Percentiles rank a stretch among this genome's conserved stretches.
These are phyloP conservation scores for Pochonia chlamydosporia DNA, from an alignment of 2,329 filamentous ascomycete species.

Conservation along the genomic window DNA sequence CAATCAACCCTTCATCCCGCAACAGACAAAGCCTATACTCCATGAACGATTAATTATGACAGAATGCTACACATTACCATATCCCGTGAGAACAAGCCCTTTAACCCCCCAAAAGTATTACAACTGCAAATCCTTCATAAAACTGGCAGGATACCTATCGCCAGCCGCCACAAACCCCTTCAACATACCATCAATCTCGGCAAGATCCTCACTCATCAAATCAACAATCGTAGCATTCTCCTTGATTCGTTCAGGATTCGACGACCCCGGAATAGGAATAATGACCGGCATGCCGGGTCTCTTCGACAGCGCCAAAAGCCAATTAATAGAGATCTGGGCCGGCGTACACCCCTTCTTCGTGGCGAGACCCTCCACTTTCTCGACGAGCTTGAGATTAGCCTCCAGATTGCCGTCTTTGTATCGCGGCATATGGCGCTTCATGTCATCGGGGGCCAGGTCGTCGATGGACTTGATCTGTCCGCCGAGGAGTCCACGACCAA, in stretches of 20 bases:
- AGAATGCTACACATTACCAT: too few species aligned
- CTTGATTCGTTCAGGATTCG: constrained; percentile 46
- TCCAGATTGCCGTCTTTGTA: too few species aligned
- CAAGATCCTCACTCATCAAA: constrained; percentile 44
- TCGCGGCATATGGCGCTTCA: too few species aligned
- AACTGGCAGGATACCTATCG: constrained; percentile 36
- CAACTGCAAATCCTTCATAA: not conserved
- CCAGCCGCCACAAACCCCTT: constrained; percentile 42
- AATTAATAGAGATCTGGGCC: constrained; percentile 59
- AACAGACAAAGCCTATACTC: too few species aligned
- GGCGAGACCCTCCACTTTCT: constrained; percentile 51
- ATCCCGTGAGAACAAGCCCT: too few species aligned
- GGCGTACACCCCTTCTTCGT: constrained; percentile 50
- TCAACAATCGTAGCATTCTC: constrained; percentile 53
- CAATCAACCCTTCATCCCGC: too few species aligned
- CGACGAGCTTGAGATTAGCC: constrained; percentile 59
- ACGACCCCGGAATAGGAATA: constrained; percentile 63
- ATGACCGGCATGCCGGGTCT: constrained; percentile 49
- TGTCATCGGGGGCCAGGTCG: too few species aligned
- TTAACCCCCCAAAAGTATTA: not conserved
- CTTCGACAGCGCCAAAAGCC: constrained; percentile 47
- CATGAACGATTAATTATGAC: too few species aligned
- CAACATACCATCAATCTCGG: constrained; percentile 43
- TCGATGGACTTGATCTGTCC: too few species aligned
- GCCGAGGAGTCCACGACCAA: too few species aligned